phyloP scores from a whole-genome alignment of 2,329 filamentous ascomycete genomes.

The Pyrenochaeta sp. region DNA sequence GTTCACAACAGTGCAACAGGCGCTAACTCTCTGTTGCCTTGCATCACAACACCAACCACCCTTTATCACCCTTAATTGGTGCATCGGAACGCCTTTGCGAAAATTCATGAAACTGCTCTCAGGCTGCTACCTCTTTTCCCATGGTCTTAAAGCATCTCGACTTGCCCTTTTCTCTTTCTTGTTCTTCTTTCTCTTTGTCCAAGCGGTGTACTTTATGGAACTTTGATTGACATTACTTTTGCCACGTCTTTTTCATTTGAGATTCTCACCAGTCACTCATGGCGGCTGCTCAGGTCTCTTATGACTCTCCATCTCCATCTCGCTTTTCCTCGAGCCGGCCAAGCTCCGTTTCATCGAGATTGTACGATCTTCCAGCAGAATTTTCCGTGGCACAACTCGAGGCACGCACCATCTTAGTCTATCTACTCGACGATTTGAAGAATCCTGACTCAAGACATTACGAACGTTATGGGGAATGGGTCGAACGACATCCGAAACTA shows the following conservation, averaged over 20 bases:
- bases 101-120: not conserved
- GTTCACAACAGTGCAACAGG: not conserved
- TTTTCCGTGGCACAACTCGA: slow-evolving; percentile 26
- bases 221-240: not conserved
- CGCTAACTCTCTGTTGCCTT: slow-evolving; percentile 5
- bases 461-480: slow-evolving; percentile 27
- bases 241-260: not conserved
- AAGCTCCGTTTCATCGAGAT: slow-evolving; percentile 5
- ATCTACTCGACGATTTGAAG: slow-evolving; percentile 27
- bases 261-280: slow-evolving; percentile 3
- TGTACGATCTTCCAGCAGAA: slow-evolving; percentile 15
- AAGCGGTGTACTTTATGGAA: too few relatives aligned
- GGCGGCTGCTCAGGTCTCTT: slow-evolving; percentile 2
- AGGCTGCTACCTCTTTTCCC: not conserved
- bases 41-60: not conserved
- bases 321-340: not conserved
- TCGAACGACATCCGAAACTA: slow-evolving; percentile 25
- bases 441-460: slow-evolving; percentile 21
- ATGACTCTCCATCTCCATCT: not conserved
- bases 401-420: slow-evolving; percentile 29
- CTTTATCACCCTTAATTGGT: not conserved
- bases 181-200: too few relatives aligned
- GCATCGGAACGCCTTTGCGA: not conserved
- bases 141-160: not conserved
- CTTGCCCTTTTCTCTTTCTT: not conserved